Evolutionary conservation across 1,139 yeast genomes (phyloP), one percentile per base, ranked within the genome.

Genomic region (Geotrichum citri-aurantii): DNA sequence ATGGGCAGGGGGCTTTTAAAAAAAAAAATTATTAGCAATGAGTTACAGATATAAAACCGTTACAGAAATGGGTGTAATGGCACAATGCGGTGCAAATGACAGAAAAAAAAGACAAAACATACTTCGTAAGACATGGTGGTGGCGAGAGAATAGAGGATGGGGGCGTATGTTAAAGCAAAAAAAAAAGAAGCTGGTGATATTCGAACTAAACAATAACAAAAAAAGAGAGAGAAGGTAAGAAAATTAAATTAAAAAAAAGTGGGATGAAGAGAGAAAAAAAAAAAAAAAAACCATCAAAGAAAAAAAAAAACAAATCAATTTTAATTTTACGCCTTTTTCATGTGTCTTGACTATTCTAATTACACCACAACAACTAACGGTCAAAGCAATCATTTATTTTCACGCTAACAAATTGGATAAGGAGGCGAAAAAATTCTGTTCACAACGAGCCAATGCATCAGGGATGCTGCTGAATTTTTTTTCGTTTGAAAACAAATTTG

Each of bases 1-100:
- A 37, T 46, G n/a, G 21, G 69, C 84, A 84, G 69, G 76, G 85
- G 60, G 92, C 93, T 0, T 83, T 81, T 60, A 80, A 84, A 6
- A 75, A 74, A n/a, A n/a, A n/a, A n/a, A n/a, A n/a, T n/a, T 53
- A 71, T 78, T 53, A 78, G 48, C 10, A 23, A 44, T 26, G 29
- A 7, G 29, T 26, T 26, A 5, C 26, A 23, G 26, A 11, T 3
- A 44, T 8, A 44, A 44, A 23, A 40, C n/a, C n/a, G n/a, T n/a
- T n/a, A n/a, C n/a, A n/a, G n/a, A n/a, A n/a, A n/a, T n/a, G n/a
- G n/a, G n/a, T n/a, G n/a, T n/a, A n/a, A n/a, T n/a, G n/a, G n/a
- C 29, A 26, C 29, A 26, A 4, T 5, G 29, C 42, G 19, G 2
- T 1, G 14, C 7, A 4, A 37, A 3, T 14, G 6, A 11, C 37